phyloP scores from a whole-genome alignment of 192 early-diverging fungal species.

The Podila clonocystis region DNA sequence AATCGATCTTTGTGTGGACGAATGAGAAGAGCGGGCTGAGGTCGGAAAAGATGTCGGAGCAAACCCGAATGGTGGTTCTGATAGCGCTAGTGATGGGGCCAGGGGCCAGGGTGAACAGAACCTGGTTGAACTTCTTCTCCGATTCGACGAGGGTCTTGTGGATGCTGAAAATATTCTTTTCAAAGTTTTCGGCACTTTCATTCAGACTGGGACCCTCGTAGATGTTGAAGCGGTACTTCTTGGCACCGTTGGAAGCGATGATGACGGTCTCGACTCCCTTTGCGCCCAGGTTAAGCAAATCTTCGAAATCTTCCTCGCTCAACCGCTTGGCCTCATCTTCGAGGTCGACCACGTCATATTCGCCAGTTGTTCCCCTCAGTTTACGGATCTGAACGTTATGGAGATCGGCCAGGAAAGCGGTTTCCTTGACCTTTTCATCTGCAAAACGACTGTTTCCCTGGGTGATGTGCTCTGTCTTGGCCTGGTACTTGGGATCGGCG shows the following conservation, averaged over 20 bases:
- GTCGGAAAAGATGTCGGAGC: background rate
- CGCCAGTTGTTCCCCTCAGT: too few relatives aligned
- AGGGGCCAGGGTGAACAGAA: background rate
- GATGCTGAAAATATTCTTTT: background rate
- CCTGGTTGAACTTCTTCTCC: background rate
- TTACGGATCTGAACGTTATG: background rate
- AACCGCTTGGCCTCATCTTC: background rate
- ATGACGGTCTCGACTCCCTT: background rate
- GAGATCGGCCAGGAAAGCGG: background rate
- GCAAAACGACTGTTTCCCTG: background rate
- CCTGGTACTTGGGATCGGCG: background rate
- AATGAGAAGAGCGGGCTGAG: background rate
- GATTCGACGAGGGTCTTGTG: background rate
- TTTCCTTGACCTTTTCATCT: background rate
- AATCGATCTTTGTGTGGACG: background rate
- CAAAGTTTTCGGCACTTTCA: background rate
- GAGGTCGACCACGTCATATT: background rate
- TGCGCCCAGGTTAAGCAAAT: background rate
- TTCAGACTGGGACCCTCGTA: background rate
- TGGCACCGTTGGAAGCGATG: background rate
- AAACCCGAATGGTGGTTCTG: background rate
- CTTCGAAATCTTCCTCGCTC: background rate
- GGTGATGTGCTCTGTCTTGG: background rate
- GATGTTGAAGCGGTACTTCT: background rate
- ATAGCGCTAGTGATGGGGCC: background rate